These are phyloP conservation scores for Sporothrix euskadiensis DNA, from an alignment of 2,329 filamentous ascomycete species.

Conservation along the genomic window DNA sequence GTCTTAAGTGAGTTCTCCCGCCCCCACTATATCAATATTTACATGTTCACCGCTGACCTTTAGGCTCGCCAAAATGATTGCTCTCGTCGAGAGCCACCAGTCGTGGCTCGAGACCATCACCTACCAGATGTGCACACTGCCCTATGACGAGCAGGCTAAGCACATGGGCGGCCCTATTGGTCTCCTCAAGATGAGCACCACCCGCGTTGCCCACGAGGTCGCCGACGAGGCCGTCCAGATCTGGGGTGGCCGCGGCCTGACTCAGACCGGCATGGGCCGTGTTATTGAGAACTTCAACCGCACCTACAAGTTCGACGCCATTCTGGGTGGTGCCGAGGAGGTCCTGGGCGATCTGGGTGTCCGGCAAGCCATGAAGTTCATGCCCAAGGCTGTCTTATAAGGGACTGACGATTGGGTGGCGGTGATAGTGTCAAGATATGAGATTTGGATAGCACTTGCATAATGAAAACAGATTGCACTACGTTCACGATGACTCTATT, in stretches of 20 bases:
- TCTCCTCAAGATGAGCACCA: constrained; percentile 76
- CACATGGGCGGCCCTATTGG: constrained; percentile 79
- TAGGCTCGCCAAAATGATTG: constrained; percentile 88
- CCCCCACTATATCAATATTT: not conserved
- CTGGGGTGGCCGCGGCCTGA: constrained; percentile 79
- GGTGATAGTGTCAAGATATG: not conserved
- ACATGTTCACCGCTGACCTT: constrained; percentile 51
- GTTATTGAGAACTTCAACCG: constrained; percentile 83
- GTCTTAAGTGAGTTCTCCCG: constrained; percentile 64
- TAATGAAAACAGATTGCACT: not conserved
- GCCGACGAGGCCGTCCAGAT: constrained; percentile 84
- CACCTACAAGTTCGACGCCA: constrained; percentile 79
- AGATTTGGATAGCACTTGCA: not conserved
- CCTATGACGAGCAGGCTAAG: constrained; percentile 72
- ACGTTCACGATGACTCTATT: not conserved
- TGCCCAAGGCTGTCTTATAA: constrained; percentile 80
- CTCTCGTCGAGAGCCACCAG: constrained; percentile 77
- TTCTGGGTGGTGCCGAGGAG: constrained; percentile 80
- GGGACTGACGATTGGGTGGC: not conserved
- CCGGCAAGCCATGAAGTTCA: constrained; percentile 77
- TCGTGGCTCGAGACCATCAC: constrained; percentile 83
- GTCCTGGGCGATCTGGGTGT: constrained; percentile 79
- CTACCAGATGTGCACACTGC: constrained; percentile 86
- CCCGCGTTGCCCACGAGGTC: constrained; percentile 76
- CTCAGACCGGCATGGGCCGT: constrained; percentile 78